phyloP scores from a whole-genome alignment of 2,329 filamentous ascomycete species.

The Ceratocystis harringtonii region DNA sequence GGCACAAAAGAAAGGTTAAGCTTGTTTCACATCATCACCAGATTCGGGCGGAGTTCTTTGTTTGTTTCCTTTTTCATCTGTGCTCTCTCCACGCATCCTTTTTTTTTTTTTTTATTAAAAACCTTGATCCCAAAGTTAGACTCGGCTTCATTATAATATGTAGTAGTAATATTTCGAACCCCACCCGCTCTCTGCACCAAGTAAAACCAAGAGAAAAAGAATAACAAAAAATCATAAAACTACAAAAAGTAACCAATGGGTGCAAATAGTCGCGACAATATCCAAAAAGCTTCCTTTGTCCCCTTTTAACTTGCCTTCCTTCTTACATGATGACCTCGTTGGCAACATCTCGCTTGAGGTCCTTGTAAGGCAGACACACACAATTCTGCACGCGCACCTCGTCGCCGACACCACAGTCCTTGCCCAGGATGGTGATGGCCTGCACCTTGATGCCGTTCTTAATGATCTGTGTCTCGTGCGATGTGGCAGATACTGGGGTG shows the following conservation, averaged over 20 bases:
- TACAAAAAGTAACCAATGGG: neutral
- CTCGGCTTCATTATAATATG: conserved; percentile 4
- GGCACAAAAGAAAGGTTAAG: neutral
- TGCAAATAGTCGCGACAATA: neutral
- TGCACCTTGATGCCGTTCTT: conserved; percentile 99
- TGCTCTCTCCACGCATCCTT: neutral
- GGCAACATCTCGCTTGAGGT: conserved; percentile 84
- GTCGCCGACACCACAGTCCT: conserved; percentile 87
- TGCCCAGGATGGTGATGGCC: conserved; percentile 92
- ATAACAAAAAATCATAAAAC: neutral
- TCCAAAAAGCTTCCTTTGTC: neutral
- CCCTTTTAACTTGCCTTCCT: neutral
- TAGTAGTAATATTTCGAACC: conserved; percentile 5
- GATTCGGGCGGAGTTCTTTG: conserved; percentile 3
- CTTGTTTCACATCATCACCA: neutral
- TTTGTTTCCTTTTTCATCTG: neutral
- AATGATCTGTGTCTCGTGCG: conserved; percentile 84
- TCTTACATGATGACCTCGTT: conserved; percentile 89
- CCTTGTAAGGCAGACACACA: conserved; percentile 93
- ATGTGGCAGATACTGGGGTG: conserved; percentile 71
- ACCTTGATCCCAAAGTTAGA: neutral
- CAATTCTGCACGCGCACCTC: conserved; percentile 96
- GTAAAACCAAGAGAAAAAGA: neutral
- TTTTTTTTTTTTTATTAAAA: no score
- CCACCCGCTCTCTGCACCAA: neutral